phyloP scores from a whole-genome alignment of 331 rosid species.

The Quercus tomentella region DNA sequence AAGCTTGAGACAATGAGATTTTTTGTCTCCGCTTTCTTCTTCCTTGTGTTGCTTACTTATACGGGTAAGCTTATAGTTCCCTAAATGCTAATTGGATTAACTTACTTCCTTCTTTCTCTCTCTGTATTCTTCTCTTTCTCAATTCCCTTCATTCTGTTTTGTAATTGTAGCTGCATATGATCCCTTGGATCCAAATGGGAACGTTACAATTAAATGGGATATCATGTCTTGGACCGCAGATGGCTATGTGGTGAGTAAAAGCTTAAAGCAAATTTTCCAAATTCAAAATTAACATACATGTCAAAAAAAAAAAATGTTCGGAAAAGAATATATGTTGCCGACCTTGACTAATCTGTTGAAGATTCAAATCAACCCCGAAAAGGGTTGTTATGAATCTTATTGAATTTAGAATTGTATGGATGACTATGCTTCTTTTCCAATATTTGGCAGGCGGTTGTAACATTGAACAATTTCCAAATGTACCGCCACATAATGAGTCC shows the following conservation, averaged over 20 bases:
- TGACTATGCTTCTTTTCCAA: neutral
- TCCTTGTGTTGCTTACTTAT: slow-evolving; percentile 42
- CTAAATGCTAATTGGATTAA: neutral
- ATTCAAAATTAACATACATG: too few relatives aligned
- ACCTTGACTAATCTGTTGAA: too few relatives aligned
- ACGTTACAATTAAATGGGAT: slow-evolving; percentile 88
- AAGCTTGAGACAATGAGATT: slow-evolving; percentile 45
- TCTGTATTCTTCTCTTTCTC: neutral
- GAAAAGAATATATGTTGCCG: too few relatives aligned
- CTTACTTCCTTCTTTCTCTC: neutral
- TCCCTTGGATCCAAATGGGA: slow-evolving; percentile 95
- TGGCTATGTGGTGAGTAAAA: slow-evolving; percentile 77
- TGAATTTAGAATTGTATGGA: neutral
- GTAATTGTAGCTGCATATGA: slow-evolving; percentile 64
- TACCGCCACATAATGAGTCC: slow-evolving; percentile 88
- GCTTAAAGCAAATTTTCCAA: neutral
- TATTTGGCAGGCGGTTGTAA: slow-evolving; percentile 57
- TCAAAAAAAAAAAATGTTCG: too few relatives aligned
- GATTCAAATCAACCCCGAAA: too few relatives aligned
- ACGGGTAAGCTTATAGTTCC: slow-evolving; percentile 38
- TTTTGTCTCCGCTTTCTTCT: slow-evolving; percentile 32
- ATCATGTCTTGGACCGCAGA: slow-evolving; percentile 92
- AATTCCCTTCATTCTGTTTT: slow-evolving; percentile 9
- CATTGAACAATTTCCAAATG: slow-evolving; percentile 80
- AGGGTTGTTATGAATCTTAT: too few relatives aligned